A percentile compares a stretch with the other conserved stretches of the same genome.
Conservation (phyloP, 352 stramenopile species). For the Pythium monospermum region DNA sequence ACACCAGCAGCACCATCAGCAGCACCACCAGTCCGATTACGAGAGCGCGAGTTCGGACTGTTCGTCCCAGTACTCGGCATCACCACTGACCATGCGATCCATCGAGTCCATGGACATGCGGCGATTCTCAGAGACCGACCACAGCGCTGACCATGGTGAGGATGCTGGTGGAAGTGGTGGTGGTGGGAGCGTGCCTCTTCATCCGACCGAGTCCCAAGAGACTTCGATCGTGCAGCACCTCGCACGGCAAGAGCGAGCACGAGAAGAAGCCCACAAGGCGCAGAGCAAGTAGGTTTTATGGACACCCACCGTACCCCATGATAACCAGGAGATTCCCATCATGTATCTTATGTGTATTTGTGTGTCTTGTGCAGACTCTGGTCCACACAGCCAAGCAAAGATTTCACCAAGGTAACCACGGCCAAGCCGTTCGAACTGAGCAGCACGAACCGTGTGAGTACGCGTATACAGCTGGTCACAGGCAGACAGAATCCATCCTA, state of each 20-base stretch:
- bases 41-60: conserved; percentile 6
- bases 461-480: no score
- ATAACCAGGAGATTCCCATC: not conserved
- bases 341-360: conserved; percentile 1
- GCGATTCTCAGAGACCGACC: not conserved
- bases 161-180: not conserved
- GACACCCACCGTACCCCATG: not conserved
- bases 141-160: not conserved
- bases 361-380: conserved; percentile 3
- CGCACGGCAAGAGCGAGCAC: conserved; percentile 44
- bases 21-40: no score
- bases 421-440: conserved; percentile 58
- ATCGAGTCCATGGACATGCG: conserved; percentile 9
- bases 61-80: conserved; percentile 17
- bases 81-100: conserved; percentile 7
- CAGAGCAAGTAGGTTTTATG: conserved; percentile 38
- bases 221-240: conserved; percentile 55
- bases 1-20: not conserved
- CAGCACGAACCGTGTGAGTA: conserved; percentile 43
- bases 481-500: no score
- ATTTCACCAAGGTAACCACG: conserved; percentile 49
- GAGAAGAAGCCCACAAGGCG: conserved; percentile 30
- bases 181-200: conserved; percentile 16
- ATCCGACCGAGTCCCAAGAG: conserved; percentile 54
- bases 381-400: conserved; percentile 30